These are phyloP conservation scores for Verticillium isaacii DNA, from an alignment of 2,329 filamentous ascomycete genomes.

Conservation along the genomic window DNA sequence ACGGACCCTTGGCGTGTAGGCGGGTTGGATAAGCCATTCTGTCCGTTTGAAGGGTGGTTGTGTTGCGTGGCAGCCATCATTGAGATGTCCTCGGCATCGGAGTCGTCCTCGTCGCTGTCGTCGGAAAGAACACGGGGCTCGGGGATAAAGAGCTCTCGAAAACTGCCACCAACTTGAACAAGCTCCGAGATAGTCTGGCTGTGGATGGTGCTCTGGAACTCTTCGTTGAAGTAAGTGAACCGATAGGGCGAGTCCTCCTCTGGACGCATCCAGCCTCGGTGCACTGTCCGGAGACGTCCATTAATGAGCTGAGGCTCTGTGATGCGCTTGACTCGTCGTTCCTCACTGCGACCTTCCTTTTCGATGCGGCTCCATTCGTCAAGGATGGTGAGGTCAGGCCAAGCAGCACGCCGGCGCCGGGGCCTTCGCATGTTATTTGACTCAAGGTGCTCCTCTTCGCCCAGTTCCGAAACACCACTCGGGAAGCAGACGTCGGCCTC, in stretches of 20 bases:
- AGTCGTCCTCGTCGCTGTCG: constrained; percentile 47
- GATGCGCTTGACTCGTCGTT: constrained; percentile 82
- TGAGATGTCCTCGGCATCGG: constrained; percentile 2
- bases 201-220: constrained; percentile 92
- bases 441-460: constrained; percentile 58
- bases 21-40: constrained; percentile 36
- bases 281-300: constrained; percentile 76
- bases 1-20: constrained; percentile 43
- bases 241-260: constrained; percentile 89
- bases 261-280: constrained; percentile 76
- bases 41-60: constrained; percentile 19
- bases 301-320: constrained; percentile 91
- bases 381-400: constrained; percentile 80
- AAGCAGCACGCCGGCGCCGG: constrained; percentile 58
- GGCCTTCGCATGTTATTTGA: constrained; percentile 18
- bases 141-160: constrained; percentile 84
- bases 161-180: constrained; percentile 77
- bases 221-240: constrained; percentile 98
- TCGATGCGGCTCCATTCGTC: constrained; percentile 90
- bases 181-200: constrained; percentile 93
- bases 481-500: constrained; percentile 94
- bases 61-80: constrained; percentile 1
- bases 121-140: constrained; percentile 74
- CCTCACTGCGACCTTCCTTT: constrained; percentile 80
- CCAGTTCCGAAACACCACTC: constrained; percentile 72